Evolutionary conservation across 805 yeast genomes (phyloP), one percentile per base, ranked within the genome.

Genomic region (Yamadazyma tumulicola): DNA sequence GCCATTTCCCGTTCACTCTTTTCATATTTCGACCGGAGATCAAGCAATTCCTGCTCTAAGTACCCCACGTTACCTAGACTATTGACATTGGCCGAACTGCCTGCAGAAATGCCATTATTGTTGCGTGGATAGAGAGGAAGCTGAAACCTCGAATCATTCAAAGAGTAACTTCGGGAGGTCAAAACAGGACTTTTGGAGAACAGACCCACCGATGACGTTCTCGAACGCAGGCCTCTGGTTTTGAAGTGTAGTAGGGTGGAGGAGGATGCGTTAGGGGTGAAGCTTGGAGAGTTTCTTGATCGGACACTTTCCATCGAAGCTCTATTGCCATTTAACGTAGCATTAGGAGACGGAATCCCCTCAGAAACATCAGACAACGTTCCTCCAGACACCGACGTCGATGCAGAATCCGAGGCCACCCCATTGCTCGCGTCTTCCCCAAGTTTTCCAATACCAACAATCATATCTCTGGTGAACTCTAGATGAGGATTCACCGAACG

Each of bases 401-500:
- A n/a, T n/a, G n/a, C n/a, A 8, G 23, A 20, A 11, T 20, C 23
- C 8, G 23, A 20, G 11, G 8, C 11, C 8, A 20, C 23, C 10
- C 11, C 23, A 11, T 20, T 11, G 8, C 11, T 20, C 10, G 23
- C 8, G 10, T 20, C 11, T 11, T 9, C 11, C 14, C 16, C 27
- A 6, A 8, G 6, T 6, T 24, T 11, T 12, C 14, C 35, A 5
- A 34, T 16, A n/a, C 38, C 45, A 31, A 40, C 29, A 11, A 39
- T 37, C 47, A 43, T 43, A 31, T 43, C 47, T 21, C 38, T 16
- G 6, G 37, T 34, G 17, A 18, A 38, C 8, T 35, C 37, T 6
- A 64, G 39, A 5, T 51, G 54, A 3, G 69, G 61, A 42, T 67
- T 67, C 17, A 49, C 62, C n/a, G 49, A 36, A 31, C 51, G 48